Conservation (phyloP, 2,329 filamentous ascomycete genomes). For the Phialophora expanda region DNA sequence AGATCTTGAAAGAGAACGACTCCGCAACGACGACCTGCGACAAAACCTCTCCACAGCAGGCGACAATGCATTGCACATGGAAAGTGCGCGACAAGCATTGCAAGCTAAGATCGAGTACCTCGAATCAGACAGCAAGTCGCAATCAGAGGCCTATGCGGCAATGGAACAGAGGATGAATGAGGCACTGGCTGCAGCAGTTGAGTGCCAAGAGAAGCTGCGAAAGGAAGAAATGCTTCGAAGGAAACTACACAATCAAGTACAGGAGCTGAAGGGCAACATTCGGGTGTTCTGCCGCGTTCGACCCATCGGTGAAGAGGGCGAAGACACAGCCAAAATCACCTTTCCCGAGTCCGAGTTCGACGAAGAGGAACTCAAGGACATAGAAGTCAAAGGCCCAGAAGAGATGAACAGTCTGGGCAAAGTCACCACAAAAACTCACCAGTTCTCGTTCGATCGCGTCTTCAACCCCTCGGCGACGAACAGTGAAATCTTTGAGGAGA, state of each 20-base stretch:
- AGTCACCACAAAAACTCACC: slow-evolving; percentile 76
- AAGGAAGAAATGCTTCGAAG: slow-evolving; percentile 89
- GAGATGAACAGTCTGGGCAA: slow-evolving; percentile 81
- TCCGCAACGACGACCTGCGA: slow-evolving; percentile 63
- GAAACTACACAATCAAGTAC: slow-evolving; percentile 95
- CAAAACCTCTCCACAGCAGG: slow-evolving; percentile 65
- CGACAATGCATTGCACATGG: slow-evolving; percentile 68
- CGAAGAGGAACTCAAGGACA: slow-evolving; percentile 76
- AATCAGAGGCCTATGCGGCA: slow-evolving; percentile 81
- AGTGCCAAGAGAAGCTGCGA: slow-evolving; percentile 79
- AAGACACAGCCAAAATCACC: slow-evolving; percentile 72
- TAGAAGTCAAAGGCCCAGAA: slow-evolving; percentile 80
- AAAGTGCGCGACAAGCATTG: slow-evolving; percentile 75
- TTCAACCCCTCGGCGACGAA: slow-evolving; percentile 81
- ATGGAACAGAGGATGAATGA: slow-evolving; percentile 82
- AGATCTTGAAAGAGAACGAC: slow-evolving; percentile 67
- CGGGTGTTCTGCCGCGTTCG: slow-evolving; percentile 96
- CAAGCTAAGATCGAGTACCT: slow-evolving; percentile 85
- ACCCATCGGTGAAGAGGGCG: slow-evolving; percentile 65
- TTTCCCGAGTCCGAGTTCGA: slow-evolving; percentile 71
- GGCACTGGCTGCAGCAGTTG: slow-evolving; percentile 70
- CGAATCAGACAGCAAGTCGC: slow-evolving; percentile 85
- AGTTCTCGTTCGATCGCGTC: slow-evolving; percentile 91
- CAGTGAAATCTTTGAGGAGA: slow-evolving; percentile 89
- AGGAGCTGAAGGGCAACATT: slow-evolving; percentile 97